These are phyloP conservation scores for Grosmannia clavigera DNA, from an alignment of 2,329 filamentous ascomycete species.

Conservation along the genomic window DNA sequence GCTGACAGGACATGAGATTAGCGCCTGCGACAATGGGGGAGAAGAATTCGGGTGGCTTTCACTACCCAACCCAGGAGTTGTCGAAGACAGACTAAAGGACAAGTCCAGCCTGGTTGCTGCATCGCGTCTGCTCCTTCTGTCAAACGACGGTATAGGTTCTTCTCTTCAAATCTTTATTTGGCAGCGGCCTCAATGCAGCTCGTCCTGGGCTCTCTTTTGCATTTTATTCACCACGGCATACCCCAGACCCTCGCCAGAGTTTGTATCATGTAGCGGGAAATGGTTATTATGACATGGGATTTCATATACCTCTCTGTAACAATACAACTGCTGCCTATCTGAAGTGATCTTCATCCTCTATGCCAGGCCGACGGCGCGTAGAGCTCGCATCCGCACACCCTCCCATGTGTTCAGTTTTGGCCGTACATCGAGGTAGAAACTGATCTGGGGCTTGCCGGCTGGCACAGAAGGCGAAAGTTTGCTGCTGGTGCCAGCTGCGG, in stretches of 20 bases:
- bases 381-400: slow-evolving; percentile 52
- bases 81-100: background rate
- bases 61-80: background rate
- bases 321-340: background rate
- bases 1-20: background rate
- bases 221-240: background rate
- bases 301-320: background rate
- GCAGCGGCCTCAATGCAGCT: background rate
- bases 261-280: background rate
- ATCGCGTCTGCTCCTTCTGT: background rate
- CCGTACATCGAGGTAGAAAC: slow-evolving; percentile 56
- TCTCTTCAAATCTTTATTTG: background rate
- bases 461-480: background rate
- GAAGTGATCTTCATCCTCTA: slow-evolving; percentile 15
- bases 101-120: background rate
- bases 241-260: background rate
- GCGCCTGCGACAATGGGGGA: background rate
- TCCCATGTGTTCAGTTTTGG: slow-evolving; percentile 59
- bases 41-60: background rate
- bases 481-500: background rate
- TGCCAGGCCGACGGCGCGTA: slow-evolving; percentile 36
- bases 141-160: background rate
- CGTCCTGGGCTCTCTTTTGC: background rate
- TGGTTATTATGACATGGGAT: background rate
- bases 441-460: slow-evolving; percentile 23